phyloP scores from a whole-genome alignment of 352 stramenopile species.

The Phytophthora citrophthora region DNA sequence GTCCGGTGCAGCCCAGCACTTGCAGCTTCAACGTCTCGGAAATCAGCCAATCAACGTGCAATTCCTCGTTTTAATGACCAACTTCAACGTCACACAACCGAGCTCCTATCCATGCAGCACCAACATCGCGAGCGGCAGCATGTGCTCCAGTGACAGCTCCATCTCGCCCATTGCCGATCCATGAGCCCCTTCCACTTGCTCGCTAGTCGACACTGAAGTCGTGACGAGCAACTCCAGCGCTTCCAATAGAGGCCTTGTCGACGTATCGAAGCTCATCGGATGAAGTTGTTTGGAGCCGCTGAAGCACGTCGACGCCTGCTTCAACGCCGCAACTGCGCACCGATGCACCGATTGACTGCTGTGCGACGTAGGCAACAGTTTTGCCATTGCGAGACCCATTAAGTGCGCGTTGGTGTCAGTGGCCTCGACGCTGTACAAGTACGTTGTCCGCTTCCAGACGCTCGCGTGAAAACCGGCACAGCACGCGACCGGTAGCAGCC shows the following conservation, averaged over 20 bases:
- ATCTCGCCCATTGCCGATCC: constrained; percentile 15
- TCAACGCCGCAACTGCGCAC: constrained; percentile 28
- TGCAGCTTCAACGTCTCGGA: neutral
- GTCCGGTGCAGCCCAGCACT: too few relatives aligned
- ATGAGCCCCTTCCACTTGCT: neutral
- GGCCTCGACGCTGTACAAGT: constrained; percentile 40
- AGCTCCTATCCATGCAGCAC: constrained; percentile 8
- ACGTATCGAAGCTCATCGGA: neutral
- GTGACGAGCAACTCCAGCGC: constrained; percentile 30
- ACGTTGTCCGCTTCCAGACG: constrained; percentile 49
- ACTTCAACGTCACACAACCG: constrained; percentile 10
- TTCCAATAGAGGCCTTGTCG: constrained; percentile 20
- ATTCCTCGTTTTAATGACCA: constrained; percentile 4
- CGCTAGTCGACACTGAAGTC: neutral
- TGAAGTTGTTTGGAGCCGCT: constrained; percentile 17
- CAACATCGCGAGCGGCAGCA: constrained; percentile 27
- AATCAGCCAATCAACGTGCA: neutral
- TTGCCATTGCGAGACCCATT: constrained; percentile 41
- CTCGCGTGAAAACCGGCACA: constrained; percentile 47
- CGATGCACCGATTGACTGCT: constrained; percentile 18
- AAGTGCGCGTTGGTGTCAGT: constrained; percentile 63
- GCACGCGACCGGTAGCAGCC: constrained; percentile 55
- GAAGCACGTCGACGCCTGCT: constrained; percentile 6
- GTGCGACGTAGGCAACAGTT: constrained; percentile 30
- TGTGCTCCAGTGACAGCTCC: constrained; percentile 21